Evolutionary conservation across 2,329 filamentous ascomycete species (phyloP), one percentile per base, ranked within the genome.

Genomic region (Fusarium scirpi): DNA sequence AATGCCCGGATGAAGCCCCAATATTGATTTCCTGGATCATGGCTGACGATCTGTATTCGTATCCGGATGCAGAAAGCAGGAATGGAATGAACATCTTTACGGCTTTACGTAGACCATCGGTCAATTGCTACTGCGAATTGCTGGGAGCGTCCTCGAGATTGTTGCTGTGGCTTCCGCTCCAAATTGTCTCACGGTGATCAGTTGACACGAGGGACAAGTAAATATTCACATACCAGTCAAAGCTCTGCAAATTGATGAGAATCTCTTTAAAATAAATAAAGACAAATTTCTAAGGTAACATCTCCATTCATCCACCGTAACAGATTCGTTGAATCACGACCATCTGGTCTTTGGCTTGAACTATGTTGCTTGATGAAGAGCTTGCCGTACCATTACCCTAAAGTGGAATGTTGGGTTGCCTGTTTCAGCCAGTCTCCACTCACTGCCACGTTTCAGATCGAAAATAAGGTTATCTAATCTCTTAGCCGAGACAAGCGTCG

Each of bases 91-190:
- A 16, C 6, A 38, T 38, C 6, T 2, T 12, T n/a, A 9, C 6
- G 15, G 30, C 8, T 34, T 0, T 4, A 7, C 1, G 3, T n/a
- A 38, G 18, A 38, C 5, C 0, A n/a, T 38, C 18, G 6, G 9
- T 18, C 18, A 2, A 18, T 38, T 38, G 16, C 0, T 3, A 6
- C 6, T 10, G 16, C 2, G 32, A 1, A 1, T 15, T 32, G 3
- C 0, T 32, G 22, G 4, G 22, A 22, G 22, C 22, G 22, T 22
- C 22, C 5, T 22, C 22, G 22, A 22, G 22, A 22, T 22, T 22
- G 22, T 22, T 22, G 22, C 22, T 22, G 22, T 22, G 22, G 22
- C 22, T 22, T 22, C 22, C 22, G 22, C 22, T 22, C 5, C 22
- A 22, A 22, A 22, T 22, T 22, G 22, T 5, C 4, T 22, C 22